phyloP scores from a whole-genome alignment of 805 yeast species.

The Schwanniomyces sp. region DNA sequence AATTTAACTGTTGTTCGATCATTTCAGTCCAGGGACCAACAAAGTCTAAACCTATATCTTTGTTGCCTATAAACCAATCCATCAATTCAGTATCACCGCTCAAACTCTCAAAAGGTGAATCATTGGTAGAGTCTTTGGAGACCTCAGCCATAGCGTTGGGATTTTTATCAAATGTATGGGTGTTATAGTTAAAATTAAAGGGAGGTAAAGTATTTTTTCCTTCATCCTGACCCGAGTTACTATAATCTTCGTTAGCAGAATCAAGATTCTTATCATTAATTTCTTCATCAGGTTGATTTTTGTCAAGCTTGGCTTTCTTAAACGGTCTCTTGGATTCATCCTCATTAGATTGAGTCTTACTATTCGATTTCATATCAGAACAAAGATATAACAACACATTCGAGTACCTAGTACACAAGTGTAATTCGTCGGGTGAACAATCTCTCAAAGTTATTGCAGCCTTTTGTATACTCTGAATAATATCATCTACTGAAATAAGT shows the following conservation, averaged over 20 bases:
- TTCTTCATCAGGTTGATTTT: not conserved
- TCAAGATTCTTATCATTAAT: not conserved
- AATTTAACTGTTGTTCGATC: conserved; percentile 63
- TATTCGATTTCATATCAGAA: conserved; percentile 63
- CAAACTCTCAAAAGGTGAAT: conserved; percentile 18
- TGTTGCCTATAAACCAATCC: conserved; percentile 44
- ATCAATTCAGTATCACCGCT: conserved; percentile 42
- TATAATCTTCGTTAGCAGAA: not conserved
- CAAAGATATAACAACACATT: conserved; percentile 75
- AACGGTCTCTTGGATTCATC: not conserved
- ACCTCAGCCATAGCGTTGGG: conserved; percentile 6
- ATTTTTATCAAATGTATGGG: not conserved
- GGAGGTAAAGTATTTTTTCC: not conserved
- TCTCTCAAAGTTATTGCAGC: conserved; percentile 76
- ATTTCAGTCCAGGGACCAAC: conserved; percentile 80
- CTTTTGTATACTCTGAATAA: conserved; percentile 61
- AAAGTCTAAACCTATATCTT: conserved; percentile 41
- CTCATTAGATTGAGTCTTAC: conserved; percentile 17
- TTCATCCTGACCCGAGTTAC: not conserved
- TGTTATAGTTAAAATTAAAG: conserved; percentile 1
- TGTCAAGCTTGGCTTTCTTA: conserved; percentile 2
- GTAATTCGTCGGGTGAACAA: conserved; percentile 87
- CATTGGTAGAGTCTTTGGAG: conserved; percentile 8
- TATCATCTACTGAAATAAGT: conserved; percentile 69
- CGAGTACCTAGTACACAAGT: conserved; percentile 76